Evolutionary conservation across 257 asterid species (phyloP), one percentile per base, ranked within the genome.

Genomic region (Lantana camara): DNA sequence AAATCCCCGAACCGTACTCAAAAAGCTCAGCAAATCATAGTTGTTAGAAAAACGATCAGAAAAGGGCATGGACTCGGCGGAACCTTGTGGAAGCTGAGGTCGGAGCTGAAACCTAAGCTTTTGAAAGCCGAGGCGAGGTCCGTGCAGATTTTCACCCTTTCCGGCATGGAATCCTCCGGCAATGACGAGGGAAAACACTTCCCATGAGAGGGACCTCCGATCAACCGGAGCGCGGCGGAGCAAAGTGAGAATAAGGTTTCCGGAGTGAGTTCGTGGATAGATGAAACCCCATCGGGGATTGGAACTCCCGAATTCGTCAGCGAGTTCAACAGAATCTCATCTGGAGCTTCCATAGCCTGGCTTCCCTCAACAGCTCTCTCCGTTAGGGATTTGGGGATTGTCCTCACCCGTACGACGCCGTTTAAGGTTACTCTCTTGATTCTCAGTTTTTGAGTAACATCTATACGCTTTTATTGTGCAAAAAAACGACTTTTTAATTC

Each of bases 81-180:
- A 66, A 87, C 92, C 89, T 82, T 84, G 47, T 76, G 88, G 66
- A 82, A 85, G 74, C 85, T 80, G 53, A 82, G 83, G 50, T 74
- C 86, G 6, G 82, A 84, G 14, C 27, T 57, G 76, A 70, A 86
- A 45, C 89, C 91, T 2, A 86, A 57, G 41, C 49, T 63, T 59
- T 73, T 75, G 71, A 82, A 80, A 59, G 86, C 78, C 66, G 74
- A 40, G 56, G 85, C 70, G 22, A 87, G 76, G 11, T 82, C 89
- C 48, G 89, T 67, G 55, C 84, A 83, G 29, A 77, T 60, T 55
- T 67, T 84, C 68, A 75, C 78, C 13, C 82, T 78, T 14, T 82
- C 88, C 38, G 83, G 74, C 72, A 66, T 69, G 32, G 85, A 80
- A 7, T 80, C 80, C 42, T 79, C 86, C 61, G 86, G 91, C 19